phyloP scores from a whole-genome alignment of 164 flowering plant species.

The Annona squamosa region DNA sequence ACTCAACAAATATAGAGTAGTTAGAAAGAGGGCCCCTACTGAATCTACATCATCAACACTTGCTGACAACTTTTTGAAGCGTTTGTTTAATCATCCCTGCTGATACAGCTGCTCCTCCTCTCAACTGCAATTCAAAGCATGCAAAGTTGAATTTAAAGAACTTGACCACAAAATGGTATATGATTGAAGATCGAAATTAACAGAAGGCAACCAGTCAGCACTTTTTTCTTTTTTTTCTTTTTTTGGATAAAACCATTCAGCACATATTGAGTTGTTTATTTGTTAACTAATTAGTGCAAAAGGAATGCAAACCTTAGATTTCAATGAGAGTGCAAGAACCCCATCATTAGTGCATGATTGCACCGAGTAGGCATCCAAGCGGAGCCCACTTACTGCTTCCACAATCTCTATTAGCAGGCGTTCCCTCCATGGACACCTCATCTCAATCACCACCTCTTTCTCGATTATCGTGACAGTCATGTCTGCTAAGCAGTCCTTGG shows the following conservation, averaged over 20 bases:
- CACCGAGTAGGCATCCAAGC: slow-evolving; percentile 54
- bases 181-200: too few relatives aligned
- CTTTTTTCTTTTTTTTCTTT: too few relatives aligned
- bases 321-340: slow-evolving; percentile 43
- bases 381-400: slow-evolving; percentile 53
- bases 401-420: slow-evolving; percentile 57
- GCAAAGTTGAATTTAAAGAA: too few relatives aligned
- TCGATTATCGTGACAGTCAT: slow-evolving; percentile 42
- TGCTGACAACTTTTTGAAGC: slow-evolving; percentile 38
- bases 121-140: slow-evolving; percentile 39
- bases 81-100: slow-evolving; percentile 60
- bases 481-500: slow-evolving; percentile 26
- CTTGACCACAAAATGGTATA: too few relatives aligned
- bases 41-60: slow-evolving; percentile 5
- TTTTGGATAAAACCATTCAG: too few relatives aligned
- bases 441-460: slow-evolving; percentile 48
- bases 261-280: too few relatives aligned
- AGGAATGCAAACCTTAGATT: slow-evolving; percentile 53
- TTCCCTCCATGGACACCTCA: slow-evolving; percentile 69
- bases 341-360: slow-evolving; percentile 60
- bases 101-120: slow-evolving; percentile 46
- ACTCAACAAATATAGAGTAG: not conserved
- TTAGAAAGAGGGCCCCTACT: not conserved
- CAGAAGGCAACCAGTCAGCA: too few relatives aligned
- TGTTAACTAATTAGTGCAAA: not conserved